Evolutionary conservation across 352 stramenopile species (phyloP).

Genomic region (Halophytophthora batemanensis): DNA sequence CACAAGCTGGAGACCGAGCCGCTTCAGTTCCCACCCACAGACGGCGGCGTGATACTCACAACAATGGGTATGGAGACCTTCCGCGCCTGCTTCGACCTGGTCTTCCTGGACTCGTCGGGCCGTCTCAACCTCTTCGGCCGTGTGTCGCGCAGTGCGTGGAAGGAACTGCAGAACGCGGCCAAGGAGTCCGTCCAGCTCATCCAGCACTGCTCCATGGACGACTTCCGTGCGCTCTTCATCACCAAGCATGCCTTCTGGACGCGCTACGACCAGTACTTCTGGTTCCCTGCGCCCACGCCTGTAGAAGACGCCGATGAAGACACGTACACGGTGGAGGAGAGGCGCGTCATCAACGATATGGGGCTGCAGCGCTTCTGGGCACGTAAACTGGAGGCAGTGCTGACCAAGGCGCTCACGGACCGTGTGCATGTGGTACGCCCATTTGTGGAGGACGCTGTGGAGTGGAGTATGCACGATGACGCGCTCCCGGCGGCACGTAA

Average conservation of each 20-base stretch:
- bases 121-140: slow-evolving; percentile 75
- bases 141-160: slow-evolving; percentile 61
- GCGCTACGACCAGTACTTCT: slow-evolving; percentile 86
- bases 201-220: slow-evolving; percentile 62
- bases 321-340: slow-evolving; percentile 67
- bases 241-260: slow-evolving; percentile 81
- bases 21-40: slow-evolving; percentile 57
- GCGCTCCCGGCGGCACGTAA: slow-evolving; percentile 42
- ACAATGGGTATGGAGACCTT: slow-evolving; percentile 68
- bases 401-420: slow-evolving; percentile 59
- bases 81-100: slow-evolving; percentile 59
- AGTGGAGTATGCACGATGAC: slow-evolving; percentile 51
- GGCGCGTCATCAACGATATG: slow-evolving; percentile 68
- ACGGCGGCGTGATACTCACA: slow-evolving; percentile 59
- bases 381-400: slow-evolving; percentile 44
- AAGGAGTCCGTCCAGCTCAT: slow-evolving; percentile 58
- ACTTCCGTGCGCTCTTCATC: slow-evolving; percentile 82
- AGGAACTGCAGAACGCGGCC: slow-evolving; percentile 63
- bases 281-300: slow-evolving; percentile 50
- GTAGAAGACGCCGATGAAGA: slow-evolving; percentile 59
- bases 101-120: slow-evolving; percentile 76
- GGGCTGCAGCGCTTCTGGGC: slow-evolving; percentile 72
- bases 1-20: slow-evolving; percentile 66
- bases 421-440: slow-evolving; percentile 64
- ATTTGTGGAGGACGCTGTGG: slow-evolving; percentile 32